A percentile compares a stretch with the other conserved stretches of the same genome.
These are phyloP conservation scores for Craterostigma plantagineum DNA, from an alignment of 257 asterid genomes.

Conservation along the genomic window DNA sequence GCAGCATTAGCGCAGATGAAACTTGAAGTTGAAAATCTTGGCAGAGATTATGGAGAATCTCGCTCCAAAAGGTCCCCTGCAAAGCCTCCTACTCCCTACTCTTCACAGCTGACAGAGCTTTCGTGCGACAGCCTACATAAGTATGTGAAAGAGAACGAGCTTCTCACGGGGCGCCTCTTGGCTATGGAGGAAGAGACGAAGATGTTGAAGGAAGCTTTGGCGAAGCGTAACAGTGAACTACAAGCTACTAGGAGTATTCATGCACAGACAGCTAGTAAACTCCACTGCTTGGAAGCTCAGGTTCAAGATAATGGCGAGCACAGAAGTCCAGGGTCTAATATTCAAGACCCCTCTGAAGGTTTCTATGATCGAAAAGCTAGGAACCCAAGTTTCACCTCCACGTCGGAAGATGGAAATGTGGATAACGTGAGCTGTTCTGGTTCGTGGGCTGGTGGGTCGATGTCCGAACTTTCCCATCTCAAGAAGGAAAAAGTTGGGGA, in stretches of 20 bases:
- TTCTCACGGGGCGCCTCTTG: slow-evolving; percentile 56
- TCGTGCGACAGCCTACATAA: too few relatives aligned
- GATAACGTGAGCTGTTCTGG: slow-evolving; percentile 65
- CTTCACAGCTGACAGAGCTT: too few relatives aligned
- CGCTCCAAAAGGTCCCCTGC: slow-evolving; percentile 44
- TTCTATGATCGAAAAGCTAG: slow-evolving; percentile 17
- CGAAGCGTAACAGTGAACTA: slow-evolving; percentile 68
- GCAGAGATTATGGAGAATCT: slow-evolving; percentile 51
- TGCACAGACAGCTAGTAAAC: slow-evolving; percentile 58
- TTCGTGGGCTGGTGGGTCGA: slow-evolving; percentile 46
- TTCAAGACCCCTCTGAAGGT: slow-evolving; percentile 20
- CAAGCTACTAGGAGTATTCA: slow-evolving; percentile 47
- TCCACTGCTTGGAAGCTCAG: slow-evolving; percentile 58
- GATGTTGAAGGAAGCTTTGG: slow-evolving; percentile 81
- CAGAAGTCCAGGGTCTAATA: slow-evolving; percentile 21
- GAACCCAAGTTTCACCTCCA: too few relatives aligned
- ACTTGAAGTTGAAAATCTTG: slow-evolving; percentile 75
- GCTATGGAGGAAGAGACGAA: slow-evolving; percentile 87
- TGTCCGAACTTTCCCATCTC: slow-evolving; percentile 37
- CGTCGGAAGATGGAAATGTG: too few relatives aligned
- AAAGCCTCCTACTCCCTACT: too few relatives aligned
- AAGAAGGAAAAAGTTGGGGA: slow-evolving; percentile 46
- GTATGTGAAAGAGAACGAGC: slow-evolving; percentile 57
- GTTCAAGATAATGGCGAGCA: slow-evolving; percentile 30
- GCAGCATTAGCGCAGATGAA: slow-evolving; percentile 96